Evolutionary conservation across 306 rosid species (phyloP), one percentile per base, ranked within the genome.

Genomic region (Senna tora): DNA sequence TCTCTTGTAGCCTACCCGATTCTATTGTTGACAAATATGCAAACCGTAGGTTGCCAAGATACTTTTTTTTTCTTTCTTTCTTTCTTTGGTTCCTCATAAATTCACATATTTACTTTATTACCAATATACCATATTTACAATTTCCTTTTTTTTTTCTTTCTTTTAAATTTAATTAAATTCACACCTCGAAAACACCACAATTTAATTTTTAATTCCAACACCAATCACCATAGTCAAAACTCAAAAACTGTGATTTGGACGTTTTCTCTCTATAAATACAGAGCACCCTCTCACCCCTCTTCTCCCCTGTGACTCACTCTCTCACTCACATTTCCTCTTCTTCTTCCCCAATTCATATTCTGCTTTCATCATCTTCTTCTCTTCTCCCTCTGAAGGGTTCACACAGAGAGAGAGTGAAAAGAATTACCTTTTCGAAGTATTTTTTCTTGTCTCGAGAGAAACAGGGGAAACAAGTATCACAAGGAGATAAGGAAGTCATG

Each of bases 241-340:
- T 34, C 45, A 12, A 7, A 2, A 19, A 0, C 39, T 4, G 39
- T 2, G 39, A 25, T 32, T 14, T 32, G 6, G 20, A 14, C 9
- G 45, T 34, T 9, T 16, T 9, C 65, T 7, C 46, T 60, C 67
- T 60, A 60, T 60, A 60, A 60, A 60, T 60, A 60, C 67, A 60
- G 4, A 60, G 4, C 9, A 3, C 30, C 30, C 30, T 0, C 4
- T 59, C 22, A 41, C 36, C 47, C 67, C 47, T 5, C n/a, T 36
- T 17, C 47, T 60, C 47, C 67, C 46, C 8, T 36, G 39, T 32
- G 46, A 59, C 65, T 7, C 47, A 36, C 49, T 9, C 12, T 4
- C 5, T 9, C 65, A 3, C 41, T 60, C 47, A 1, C n/a, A 34
- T 33, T 36, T 14, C 9, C 28, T 0, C 7, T 9, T 59, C 42